A percentile compares a stretch with the other conserved stretches of the same genome.
phyloP scores from a whole-genome alignment of 352 stramenopile genomes.

The Thraustochytrium sp. region DNA sequence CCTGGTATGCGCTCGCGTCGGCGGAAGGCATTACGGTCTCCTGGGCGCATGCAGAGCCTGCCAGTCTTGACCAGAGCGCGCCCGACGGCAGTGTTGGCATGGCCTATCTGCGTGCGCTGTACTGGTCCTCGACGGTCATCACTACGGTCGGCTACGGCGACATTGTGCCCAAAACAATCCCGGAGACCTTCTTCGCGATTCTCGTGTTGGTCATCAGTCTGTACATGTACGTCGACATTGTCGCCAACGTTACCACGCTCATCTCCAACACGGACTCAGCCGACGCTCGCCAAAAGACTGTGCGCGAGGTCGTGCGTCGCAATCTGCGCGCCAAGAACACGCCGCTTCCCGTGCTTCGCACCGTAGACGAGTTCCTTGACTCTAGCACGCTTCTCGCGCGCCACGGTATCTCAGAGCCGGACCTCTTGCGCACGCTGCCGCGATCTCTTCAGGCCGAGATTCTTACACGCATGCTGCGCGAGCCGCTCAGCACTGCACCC shows the following conservation, averaged over 20 bases:
- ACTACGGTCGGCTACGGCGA: constrained; percentile 71
- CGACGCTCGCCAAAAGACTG: neutral
- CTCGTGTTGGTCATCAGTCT: neutral
- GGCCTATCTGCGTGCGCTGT: constrained; percentile 69
- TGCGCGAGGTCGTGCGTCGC: neutral
- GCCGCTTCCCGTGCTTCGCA: neutral
- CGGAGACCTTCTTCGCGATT: constrained; percentile 44
- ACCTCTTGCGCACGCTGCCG: neutral
- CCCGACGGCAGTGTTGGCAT: constrained; percentile 28
- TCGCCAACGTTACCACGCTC: constrained; percentile 7
- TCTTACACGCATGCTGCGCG: neutral
- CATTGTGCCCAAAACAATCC: constrained; percentile 18
- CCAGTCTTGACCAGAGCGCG: neutral
- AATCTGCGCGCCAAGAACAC: neutral
- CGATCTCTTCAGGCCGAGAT: neutral
- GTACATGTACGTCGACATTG: constrained; percentile 3
- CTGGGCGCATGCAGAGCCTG: neutral
- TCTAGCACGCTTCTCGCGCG: neutral
- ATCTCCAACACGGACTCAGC: neutral
- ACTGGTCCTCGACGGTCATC: constrained; percentile 81
- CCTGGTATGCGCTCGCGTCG: neutral
- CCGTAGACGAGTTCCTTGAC: constrained; percentile 11
- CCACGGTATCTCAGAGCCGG: neutral
- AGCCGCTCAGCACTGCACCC: neutral
- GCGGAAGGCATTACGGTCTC: neutral